These are phyloP conservation scores for Penicillium sp. DNA, from an alignment of 2,329 filamentous ascomycete genomes.

Conservation along the genomic window DNA sequence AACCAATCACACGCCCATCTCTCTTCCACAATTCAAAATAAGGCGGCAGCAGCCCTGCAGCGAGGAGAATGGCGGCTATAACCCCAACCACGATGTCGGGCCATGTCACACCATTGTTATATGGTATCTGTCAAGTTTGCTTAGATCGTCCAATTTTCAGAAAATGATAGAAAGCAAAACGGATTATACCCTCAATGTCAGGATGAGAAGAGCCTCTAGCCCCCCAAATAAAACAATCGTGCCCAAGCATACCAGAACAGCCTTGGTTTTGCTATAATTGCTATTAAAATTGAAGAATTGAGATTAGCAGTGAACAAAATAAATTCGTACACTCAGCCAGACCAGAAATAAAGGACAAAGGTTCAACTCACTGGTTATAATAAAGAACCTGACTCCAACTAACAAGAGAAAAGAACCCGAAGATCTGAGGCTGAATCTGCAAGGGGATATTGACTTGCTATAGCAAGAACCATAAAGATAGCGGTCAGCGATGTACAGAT, in stretches of 20 bases:
- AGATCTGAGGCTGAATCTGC: slow-evolving; percentile 56
- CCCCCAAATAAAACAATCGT: slow-evolving; percentile 51
- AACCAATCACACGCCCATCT: slow-evolving; percentile 59
- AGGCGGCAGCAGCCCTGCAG: slow-evolving; percentile 57
- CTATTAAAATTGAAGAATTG: slow-evolving; percentile 12
- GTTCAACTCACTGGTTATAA: slow-evolving; percentile 47
- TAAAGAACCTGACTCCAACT: slow-evolving; percentile 54
- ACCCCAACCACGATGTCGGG: slow-evolving; percentile 58
- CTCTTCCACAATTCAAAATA: slow-evolving; percentile 64
- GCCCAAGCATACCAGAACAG: slow-evolving; percentile 41
- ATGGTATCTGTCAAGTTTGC: slow-evolving; percentile 44
- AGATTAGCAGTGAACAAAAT: not conserved
- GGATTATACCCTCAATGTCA: slow-evolving; percentile 52
- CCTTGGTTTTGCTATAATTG: slow-evolving; percentile 47
- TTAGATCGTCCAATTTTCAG: too few species aligned
- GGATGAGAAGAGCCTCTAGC: slow-evolving; percentile 55
- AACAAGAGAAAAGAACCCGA: slow-evolving; percentile 50
- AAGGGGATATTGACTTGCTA: slow-evolving; percentile 56
- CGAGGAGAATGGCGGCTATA: slow-evolving; percentile 57
- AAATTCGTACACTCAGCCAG: not conserved
- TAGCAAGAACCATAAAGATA: not conserved
- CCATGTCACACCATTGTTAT: slow-evolving; percentile 53
- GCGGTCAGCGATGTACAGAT: not conserved
- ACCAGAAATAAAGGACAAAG: not conserved
- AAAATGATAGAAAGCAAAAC: not conserved